Conservation (phyloP, 805 yeast genomes). For the Candida ascalaphidarum region DNA sequence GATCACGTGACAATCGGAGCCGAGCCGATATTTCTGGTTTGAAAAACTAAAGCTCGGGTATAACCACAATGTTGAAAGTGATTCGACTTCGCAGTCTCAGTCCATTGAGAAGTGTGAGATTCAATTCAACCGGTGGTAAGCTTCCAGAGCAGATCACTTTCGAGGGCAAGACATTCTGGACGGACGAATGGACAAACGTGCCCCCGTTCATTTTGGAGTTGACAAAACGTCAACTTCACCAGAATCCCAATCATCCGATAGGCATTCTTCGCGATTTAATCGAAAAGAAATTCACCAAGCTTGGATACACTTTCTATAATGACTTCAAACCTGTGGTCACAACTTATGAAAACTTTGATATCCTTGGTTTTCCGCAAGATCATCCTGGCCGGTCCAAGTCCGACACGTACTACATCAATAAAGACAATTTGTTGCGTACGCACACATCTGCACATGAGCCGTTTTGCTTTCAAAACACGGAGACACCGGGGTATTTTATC, state of each 20-base stretch:
- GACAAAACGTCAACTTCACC: slow-evolving; percentile 67
- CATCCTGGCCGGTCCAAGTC: slow-evolving; percentile 92
- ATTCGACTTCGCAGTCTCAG: neutral
- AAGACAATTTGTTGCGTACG: slow-evolving; percentile 66
- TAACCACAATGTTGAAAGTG: too few relatives aligned
- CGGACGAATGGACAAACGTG: slow-evolving; percentile 81
- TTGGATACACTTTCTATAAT: slow-evolving; percentile 73
- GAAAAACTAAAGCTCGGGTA: too few relatives aligned
- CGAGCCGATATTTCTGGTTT: too few relatives aligned
- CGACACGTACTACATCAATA: slow-evolving; percentile 87
- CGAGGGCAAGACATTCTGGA: slow-evolving; percentile 41
- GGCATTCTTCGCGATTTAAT: slow-evolving; percentile 75
- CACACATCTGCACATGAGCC: slow-evolving; percentile 97
- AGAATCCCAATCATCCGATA: slow-evolving; percentile 73
- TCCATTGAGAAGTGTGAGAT: neutral
- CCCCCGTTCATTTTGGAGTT: slow-evolving; percentile 64
- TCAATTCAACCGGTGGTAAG: too few relatives aligned
- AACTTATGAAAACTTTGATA: slow-evolving; percentile 80
- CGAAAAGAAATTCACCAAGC: slow-evolving; percentile 53
- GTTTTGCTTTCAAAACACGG: slow-evolving; percentile 61
- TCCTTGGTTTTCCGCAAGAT: slow-evolving; percentile 80
- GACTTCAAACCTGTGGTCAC: slow-evolving; percentile 79
- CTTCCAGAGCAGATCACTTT: slow-evolving; percentile 28
- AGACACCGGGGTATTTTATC: slow-evolving; percentile 82
- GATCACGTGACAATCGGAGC: slow-evolving; percentile 1